Evolutionary conservation across 441 rosid genomes (phyloP), one percentile per base, ranked within the genome.

Genomic region (Syzygium malaccense): DNA sequence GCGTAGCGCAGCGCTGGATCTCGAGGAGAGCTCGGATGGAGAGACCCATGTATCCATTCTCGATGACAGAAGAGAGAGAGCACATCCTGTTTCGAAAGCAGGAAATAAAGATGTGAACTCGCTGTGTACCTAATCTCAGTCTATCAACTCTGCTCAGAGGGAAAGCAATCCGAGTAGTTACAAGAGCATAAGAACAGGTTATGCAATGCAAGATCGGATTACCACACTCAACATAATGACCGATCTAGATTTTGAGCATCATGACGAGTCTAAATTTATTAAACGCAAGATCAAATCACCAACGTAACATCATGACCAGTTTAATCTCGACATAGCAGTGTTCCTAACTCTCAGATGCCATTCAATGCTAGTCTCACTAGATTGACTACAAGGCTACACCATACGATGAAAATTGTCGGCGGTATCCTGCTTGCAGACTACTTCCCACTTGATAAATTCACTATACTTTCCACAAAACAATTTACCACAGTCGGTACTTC

Each of bases 11-110:
- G 94, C 95, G 8, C 96, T 92, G 11, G 94, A 93, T 92, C 94
- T 90, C 6, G 90, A 89, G 37, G 95, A 92, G 32, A 95, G 90
- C 68, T 95, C 95, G 2, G 94, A 90, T 4, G 94, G 89, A 48
- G 93, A 92, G 64, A 89, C 79, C 92, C 92, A 91, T 7, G 92
- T 85, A 49, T 89, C 91, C 57, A 89, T 84, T 86, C 86, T 90
- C 1, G 92, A 86, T 92, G 96, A 95, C 96, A 95, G 95, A 95
- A 95, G 96, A 95, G 96, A 95, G 96, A 91, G 92, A 95, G 94
- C 96, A 92, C 92, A 84, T 80, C 91, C 94, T 75, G 90, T 58
- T 62, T 87, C 57, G 87, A 55, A 90, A 32, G 88, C 45, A 89
- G 57, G 89, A 80, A 60, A 91, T 45, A 23, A 75, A 41, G 51